Conservation (phyloP, 345 rosid genomes). For the Reutealis trisperma region DNA sequence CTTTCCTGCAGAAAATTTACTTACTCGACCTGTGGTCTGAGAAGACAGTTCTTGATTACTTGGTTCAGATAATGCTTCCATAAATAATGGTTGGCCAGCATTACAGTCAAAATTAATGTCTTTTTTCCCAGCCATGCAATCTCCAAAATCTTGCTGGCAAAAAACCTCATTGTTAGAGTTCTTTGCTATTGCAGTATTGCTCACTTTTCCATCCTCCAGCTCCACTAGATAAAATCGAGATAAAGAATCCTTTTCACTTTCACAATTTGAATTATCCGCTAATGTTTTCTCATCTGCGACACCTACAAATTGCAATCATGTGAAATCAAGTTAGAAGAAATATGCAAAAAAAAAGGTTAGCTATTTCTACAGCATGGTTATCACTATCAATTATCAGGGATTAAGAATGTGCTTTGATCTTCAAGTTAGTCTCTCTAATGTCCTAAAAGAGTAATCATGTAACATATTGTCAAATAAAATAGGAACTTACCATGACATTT, state of each 20-base stretch:
- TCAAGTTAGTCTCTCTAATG: too few species aligned
- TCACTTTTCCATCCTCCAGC: background rate
- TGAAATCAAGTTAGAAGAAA: background rate
- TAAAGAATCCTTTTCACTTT: constrained; percentile 2
- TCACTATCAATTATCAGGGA: too few species aligned
- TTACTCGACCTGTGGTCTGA: constrained; percentile 6
- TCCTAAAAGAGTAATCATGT: too few species aligned
- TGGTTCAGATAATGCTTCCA: constrained; percentile 10
- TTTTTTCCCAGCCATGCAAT: background rate
- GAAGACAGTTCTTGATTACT: constrained; percentile 4
- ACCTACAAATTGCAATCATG: background rate
- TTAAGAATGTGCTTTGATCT: too few species aligned
- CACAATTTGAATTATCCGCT: constrained; percentile 4
- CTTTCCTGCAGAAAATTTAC: constrained; percentile 2
- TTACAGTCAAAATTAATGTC: constrained; percentile 1
- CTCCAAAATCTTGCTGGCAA: constrained; percentile 6
- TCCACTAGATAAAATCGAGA: constrained; percentile 12
- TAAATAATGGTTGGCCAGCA: constrained; percentile 3
- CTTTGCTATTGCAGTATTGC: background rate
- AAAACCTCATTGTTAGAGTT: constrained; percentile 1
- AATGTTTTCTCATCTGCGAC: background rate
- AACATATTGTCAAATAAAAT: too few species aligned
- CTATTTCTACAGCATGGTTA: background rate
- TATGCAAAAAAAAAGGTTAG: background rate
- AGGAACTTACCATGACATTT: too few species aligned